Conservation (phyloP, 2,329 filamentous ascomycete genomes). For the Lasiodiplodia theobromae region DNA sequence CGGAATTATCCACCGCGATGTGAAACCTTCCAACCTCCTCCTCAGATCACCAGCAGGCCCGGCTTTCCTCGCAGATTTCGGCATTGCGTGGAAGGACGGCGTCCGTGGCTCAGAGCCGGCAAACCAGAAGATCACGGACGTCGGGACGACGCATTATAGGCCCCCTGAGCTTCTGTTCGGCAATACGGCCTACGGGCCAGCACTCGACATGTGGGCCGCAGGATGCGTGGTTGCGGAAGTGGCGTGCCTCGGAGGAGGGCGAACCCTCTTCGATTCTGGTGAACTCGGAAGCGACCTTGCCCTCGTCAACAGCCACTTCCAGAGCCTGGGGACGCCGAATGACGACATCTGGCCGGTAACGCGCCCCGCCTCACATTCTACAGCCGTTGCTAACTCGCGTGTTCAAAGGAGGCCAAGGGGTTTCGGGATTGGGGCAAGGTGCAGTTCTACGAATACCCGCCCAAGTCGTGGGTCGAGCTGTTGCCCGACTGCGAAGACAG, state of each 20-base stretch:
- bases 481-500: slow-evolving; percentile 66
- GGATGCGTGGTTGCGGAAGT: slow-evolving; percentile 86
- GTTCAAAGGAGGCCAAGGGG: slow-evolving; percentile 62
- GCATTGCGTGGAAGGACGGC: slow-evolving; percentile 81
- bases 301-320: slow-evolving; percentile 90
- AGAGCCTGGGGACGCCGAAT: slow-evolving; percentile 86
- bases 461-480: slow-evolving; percentile 72
- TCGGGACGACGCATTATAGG: slow-evolving; percentile 91
- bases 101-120: slow-evolving; percentile 66
- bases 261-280: slow-evolving; percentile 81
- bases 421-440: slow-evolving; percentile 90
- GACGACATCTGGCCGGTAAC: slow-evolving; percentile 78
- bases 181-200: slow-evolving; percentile 71
- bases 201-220: slow-evolving; percentile 87
- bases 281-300: slow-evolving; percentile 92
- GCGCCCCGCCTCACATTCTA: slow-evolving; percentile 35
- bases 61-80: slow-evolving; percentile 87
- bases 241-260: slow-evolving; percentile 57
- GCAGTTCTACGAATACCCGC: slow-evolving; percentile 77
- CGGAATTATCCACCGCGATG: slow-evolving; percentile 87
- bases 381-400: slow-evolving; percentile 28
- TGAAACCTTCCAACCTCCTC: slow-evolving; percentile 91
- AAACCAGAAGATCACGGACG: slow-evolving; percentile 81
- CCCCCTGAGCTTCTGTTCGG: slow-evolving; percentile 92
- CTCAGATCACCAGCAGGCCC: slow-evolving; percentile 72